Conservation (phyloP, 73 alveolate genomes). For the Paramecium octaurelia region DNA sequence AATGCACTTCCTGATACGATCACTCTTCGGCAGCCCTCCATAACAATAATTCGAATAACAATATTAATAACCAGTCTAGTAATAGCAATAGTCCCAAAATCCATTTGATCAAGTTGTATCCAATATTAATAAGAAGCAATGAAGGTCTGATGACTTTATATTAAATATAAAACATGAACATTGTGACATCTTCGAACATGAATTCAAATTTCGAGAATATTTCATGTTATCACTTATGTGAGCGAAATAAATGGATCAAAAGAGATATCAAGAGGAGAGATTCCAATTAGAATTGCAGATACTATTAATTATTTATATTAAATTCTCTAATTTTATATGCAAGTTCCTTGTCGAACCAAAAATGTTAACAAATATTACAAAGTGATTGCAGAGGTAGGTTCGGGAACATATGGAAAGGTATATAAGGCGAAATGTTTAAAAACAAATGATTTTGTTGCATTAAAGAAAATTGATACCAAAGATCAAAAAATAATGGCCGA, state of each 20-base stretch:
- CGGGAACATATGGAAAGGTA: conserved; percentile 96
- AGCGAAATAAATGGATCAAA: not conserved
- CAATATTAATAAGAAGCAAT: not conserved
- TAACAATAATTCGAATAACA: not conserved
- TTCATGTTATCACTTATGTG: not conserved
- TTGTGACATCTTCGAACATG: not conserved
- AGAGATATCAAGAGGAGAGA: not conserved
- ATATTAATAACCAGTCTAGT: not conserved
- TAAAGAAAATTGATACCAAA: conserved; percentile 86
- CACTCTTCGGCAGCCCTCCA: not conserved
- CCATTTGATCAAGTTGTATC: not conserved
- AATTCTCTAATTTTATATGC: not conserved
- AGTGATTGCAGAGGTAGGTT: conserved; percentile 77
- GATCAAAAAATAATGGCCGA: conserved; percentile 78
- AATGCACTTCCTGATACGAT: not conserved
- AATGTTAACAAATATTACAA: conserved; percentile 54
- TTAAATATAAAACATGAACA: not conserved
- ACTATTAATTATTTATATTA: not conserved
- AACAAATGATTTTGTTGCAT: conserved; percentile 81
- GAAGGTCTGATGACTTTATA: not conserved
- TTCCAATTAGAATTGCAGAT: not conserved
- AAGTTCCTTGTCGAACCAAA: conserved; percentile 53
- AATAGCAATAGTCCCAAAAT: not conserved
- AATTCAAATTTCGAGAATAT: not conserved
- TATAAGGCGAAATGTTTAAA: conserved; percentile 83